These are phyloP conservation scores for Penicillium robsamsonii DNA, from an alignment of 495 filamentous ascomycete species.

Conservation along the genomic window DNA sequence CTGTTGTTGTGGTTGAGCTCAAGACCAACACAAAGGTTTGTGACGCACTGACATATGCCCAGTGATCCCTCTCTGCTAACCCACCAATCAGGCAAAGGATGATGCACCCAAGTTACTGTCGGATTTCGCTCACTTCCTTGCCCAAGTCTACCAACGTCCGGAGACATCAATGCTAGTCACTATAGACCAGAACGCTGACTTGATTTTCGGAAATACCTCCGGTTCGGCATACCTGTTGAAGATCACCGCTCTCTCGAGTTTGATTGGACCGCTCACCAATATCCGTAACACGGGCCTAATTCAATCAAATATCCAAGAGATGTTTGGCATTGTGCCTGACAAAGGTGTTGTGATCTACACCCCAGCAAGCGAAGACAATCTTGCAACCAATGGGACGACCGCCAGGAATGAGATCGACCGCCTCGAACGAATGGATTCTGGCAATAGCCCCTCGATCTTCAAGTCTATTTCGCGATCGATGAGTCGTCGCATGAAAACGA, in stretches of 20 bases:
- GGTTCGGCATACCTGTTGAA: constrained; percentile 81
- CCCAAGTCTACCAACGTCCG: constrained; percentile 68
- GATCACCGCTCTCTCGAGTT: constrained; percentile 65
- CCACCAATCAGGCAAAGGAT: constrained; percentile 31
- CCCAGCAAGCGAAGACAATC: constrained; percentile 64
- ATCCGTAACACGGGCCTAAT: constrained; percentile 77
- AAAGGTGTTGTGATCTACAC: constrained; percentile 71
- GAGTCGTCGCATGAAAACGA: constrained; percentile 37
- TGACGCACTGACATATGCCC: constrained; percentile 5
- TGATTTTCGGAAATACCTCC: constrained; percentile 70
- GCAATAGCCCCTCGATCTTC: constrained; percentile 35
- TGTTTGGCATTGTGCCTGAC: constrained; percentile 58
- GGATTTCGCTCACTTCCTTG: constrained; percentile 65
- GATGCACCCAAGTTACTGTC: constrained; percentile 57
- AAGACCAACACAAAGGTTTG: constrained; percentile 81
- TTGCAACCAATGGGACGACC: constrained; percentile 69
- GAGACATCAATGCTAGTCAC: constrained; percentile 69
- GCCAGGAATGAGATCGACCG: constrained; percentile 66
- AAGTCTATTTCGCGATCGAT: constrained; percentile 35
- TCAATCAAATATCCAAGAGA: constrained; percentile 63
- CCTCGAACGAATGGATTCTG: constrained; percentile 43
- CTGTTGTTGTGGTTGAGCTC: constrained; percentile 75
- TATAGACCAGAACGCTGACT: constrained; percentile 69
- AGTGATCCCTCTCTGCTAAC: constrained; percentile 5
- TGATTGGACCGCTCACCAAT: constrained; percentile 74